Conservation (phyloP, 1,284 basidiomycete species). For the Xanthoconium separans region DNA sequence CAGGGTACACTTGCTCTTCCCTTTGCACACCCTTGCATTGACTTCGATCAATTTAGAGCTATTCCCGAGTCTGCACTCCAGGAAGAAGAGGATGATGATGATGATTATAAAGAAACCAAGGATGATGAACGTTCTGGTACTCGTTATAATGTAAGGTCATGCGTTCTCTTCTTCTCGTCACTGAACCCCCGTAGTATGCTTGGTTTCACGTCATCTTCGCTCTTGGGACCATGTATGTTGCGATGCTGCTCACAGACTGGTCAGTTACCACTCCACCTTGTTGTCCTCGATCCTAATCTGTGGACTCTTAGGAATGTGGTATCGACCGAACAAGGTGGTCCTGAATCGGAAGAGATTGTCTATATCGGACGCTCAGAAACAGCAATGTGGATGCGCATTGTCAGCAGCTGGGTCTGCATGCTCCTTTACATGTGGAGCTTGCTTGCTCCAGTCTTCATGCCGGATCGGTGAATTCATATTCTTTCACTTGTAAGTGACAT, state of each 20-base stretch:
- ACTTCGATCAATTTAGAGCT: conserved; percentile 47
- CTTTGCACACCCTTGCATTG: conserved; percentile 1
- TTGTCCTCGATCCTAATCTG: conserved; percentile 5
- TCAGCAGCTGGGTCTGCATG: conserved; percentile 95
- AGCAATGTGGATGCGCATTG: conserved; percentile 99
- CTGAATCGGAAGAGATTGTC: conserved; percentile 69
- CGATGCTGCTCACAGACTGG: conserved; percentile 99
- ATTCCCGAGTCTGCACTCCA: conserved; percentile 92
- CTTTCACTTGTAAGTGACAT: neutral
- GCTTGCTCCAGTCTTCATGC: conserved; percentile 85
- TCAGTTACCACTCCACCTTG: conserved; percentile 41
- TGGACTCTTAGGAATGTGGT: conserved; percentile 66
- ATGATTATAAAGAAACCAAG: conserved; percentile 64
- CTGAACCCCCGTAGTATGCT: conserved; percentile 64
- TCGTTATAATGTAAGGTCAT: conserved; percentile 82
- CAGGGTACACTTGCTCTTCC: conserved; percentile 56
- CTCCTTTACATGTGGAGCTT: conserved; percentile 88
- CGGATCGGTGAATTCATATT: conserved; percentile 62
- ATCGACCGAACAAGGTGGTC: conserved; percentile 46
- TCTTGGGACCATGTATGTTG: conserved; percentile 97
- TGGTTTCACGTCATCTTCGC: conserved; percentile 99
- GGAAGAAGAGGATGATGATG: conserved; percentile 73
- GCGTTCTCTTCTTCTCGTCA: neutral
- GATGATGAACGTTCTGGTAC: conserved; percentile 97
- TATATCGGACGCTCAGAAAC: conserved; percentile 95